A percentile compares a stretch with the other conserved stretches of the same genome.
These are phyloP conservation scores for Pseudocercospora musae DNA, from an alignment of 2,329 filamentous ascomycete species.

Conservation along the genomic window DNA sequence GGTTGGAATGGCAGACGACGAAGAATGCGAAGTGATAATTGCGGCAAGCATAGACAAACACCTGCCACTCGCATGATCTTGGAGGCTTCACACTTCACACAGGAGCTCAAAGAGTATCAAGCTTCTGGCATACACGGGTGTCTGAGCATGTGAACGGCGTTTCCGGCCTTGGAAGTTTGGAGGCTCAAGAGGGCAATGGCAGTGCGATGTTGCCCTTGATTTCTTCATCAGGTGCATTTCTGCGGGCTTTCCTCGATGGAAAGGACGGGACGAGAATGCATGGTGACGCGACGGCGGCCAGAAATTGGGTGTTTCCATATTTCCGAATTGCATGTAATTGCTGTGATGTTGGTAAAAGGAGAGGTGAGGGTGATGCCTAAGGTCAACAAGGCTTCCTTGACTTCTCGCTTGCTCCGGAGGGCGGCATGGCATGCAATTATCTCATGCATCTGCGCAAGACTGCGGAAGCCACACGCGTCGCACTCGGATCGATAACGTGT, in stretches of 20 bases:
- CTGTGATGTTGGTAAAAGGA: neutral
- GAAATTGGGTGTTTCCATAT: neutral
- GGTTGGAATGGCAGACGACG: neutral
- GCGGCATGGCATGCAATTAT: slow-evolving; percentile 7
- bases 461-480: neutral
- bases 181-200: neutral
- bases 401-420: neutral
- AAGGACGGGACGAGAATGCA: neutral
- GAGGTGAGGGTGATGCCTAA: slow-evolving; percentile 11
- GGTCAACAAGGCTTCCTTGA: slow-evolving; percentile 20
- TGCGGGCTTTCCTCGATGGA: neutral
- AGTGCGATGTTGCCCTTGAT: neutral
- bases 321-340: neutral
- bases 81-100: neutral
- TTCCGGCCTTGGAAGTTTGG: neutral
- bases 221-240: neutral
- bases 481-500: too few relatives aligned
- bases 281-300: neutral
- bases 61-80: neutral
- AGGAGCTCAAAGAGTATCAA: neutral
- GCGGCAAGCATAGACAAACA: neutral
- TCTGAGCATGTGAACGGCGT: neutral
- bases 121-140: too few relatives aligned
- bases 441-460: slow-evolving; percentile 13
- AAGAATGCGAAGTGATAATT: neutral